A percentile compares a stretch with the other conserved stretches of the same genome.
Evolutionary conservation across 1,284 basidiomycete species (phyloP).

Genomic region (Stereum hirsutum): DNA sequence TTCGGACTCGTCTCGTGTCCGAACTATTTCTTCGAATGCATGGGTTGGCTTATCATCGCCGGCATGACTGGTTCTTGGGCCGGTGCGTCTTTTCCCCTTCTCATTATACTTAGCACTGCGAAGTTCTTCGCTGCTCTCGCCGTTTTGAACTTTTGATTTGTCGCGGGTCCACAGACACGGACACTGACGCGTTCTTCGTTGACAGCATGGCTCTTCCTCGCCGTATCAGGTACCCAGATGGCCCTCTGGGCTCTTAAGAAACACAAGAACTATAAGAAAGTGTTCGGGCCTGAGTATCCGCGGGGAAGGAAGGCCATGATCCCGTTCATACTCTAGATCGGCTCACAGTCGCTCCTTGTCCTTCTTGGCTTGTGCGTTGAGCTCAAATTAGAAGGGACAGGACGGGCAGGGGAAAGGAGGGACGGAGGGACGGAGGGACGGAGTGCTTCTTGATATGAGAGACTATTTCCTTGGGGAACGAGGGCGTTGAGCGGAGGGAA

Average conservation of each 20-base stretch:
- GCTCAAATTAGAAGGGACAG: no score
- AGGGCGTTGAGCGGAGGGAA: no score
- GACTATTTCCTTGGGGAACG: no score
- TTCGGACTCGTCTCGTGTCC: slow-evolving; percentile 85
- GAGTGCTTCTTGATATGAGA: no score
- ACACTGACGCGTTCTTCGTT: slow-evolving; percentile 2
- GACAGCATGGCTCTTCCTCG: slow-evolving; percentile 66
- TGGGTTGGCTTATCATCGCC: slow-evolving; percentile 72
- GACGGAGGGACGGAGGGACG: no score
- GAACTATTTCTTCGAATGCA: slow-evolving; percentile 91
- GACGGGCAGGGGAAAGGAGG: not conserved
- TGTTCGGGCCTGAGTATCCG: slow-evolving; percentile 86
- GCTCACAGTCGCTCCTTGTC: no score
- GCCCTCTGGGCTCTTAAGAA: slow-evolving; percentile 88
- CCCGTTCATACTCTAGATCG: slow-evolving; percentile 67
- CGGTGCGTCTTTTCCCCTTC: slow-evolving; percentile 37
- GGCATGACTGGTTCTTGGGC: slow-evolving; percentile 75
- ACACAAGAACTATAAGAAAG: slow-evolving; percentile 85
- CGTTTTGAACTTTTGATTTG: no score
- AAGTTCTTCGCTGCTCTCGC: no score
- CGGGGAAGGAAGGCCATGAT: slow-evolving; percentile 70
- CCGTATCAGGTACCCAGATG: slow-evolving; percentile 71
- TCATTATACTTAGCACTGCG: slow-evolving; percentile 1
- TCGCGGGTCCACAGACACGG: no score
- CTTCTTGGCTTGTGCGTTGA: no score